These are phyloP conservation scores for Corymbia citriodora DNA, from an alignment of 441 rosid genomes.

Conservation along the genomic window DNA sequence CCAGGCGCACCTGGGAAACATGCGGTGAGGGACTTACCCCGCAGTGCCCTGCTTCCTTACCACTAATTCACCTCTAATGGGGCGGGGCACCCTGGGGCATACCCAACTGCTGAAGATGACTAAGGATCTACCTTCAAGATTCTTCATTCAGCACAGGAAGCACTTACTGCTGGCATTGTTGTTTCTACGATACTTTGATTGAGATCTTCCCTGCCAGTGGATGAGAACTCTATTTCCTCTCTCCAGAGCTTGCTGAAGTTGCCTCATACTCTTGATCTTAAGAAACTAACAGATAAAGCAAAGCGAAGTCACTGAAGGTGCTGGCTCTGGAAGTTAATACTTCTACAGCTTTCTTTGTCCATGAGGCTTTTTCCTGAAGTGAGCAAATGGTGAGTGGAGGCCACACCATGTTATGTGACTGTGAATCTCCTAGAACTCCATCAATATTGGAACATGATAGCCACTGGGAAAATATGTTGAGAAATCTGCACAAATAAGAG, in stretches of 20 bases:
- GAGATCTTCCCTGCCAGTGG: conserved; percentile 80
- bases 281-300: conserved; percentile 65
- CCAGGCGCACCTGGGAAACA: neutral
- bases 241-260: conserved; percentile 80
- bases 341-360: conserved; percentile 14
- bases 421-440: conserved; percentile 57
- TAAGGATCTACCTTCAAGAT: conserved; percentile 34
- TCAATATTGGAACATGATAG: conserved; percentile 52
- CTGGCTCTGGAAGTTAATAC: conserved; percentile 48
- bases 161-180: conserved; percentile 61
- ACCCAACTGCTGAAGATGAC: conserved; percentile 22
- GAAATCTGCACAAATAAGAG: conserved; percentile 57
- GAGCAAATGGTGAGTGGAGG: conserved; percentile 38
- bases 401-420: conserved; percentile 40
- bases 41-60: neutral
- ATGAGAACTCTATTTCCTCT: conserved; percentile 82
- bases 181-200: conserved; percentile 73
- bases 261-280: conserved; percentile 55
- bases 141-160: conserved; percentile 61
- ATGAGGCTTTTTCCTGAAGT: conserved; percentile 22
- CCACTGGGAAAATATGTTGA: conserved; percentile 96
- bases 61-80: neutral
- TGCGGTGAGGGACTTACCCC: neutral
- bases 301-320: conserved; percentile 66
- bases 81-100: neutral